Conservation (phyloP, 148 eudicot genomes). For the Fallopia convolvulus region DNA sequence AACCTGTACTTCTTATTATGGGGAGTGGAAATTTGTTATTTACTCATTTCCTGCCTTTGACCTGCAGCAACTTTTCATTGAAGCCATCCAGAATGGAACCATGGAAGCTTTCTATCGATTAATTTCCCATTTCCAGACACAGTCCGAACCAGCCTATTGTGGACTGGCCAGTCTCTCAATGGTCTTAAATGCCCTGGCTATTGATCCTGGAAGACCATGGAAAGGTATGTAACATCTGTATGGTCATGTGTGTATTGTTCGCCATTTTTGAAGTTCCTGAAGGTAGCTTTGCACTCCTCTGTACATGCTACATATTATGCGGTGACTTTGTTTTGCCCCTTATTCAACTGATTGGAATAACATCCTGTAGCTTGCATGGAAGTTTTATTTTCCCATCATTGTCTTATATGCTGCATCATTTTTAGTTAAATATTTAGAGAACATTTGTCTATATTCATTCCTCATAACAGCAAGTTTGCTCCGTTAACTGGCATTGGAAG, state of each 20-base stretch:
- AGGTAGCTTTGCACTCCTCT: no score
- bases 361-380: not conserved
- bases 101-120: constrained; percentile 85
- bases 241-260: not conserved
- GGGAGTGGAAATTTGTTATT: not conserved
- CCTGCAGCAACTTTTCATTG: constrained; percentile 70
- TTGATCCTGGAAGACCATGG: constrained; percentile 96
- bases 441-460: not conserved
- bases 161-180: constrained; percentile 91
- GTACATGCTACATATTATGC: not conserved
- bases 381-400: not conserved
- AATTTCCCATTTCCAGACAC: constrained; percentile 89
- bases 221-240: constrained; percentile 44
- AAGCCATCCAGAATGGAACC: constrained; percentile 66
- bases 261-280: no score
- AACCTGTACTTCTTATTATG: not conserved
- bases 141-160: constrained; percentile 98
- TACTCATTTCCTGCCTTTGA: not conserved
- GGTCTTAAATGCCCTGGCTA: constrained; percentile 93
- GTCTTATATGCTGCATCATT: not conserved
- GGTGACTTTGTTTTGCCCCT: not conserved
- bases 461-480: not conserved
- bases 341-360: not conserved
- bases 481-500: constrained; percentile 1
- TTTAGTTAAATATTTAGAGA: not conserved